Conservation (phyloP, 2,329 filamentous ascomycete genomes). For the Aspergillus sp. region DNA sequence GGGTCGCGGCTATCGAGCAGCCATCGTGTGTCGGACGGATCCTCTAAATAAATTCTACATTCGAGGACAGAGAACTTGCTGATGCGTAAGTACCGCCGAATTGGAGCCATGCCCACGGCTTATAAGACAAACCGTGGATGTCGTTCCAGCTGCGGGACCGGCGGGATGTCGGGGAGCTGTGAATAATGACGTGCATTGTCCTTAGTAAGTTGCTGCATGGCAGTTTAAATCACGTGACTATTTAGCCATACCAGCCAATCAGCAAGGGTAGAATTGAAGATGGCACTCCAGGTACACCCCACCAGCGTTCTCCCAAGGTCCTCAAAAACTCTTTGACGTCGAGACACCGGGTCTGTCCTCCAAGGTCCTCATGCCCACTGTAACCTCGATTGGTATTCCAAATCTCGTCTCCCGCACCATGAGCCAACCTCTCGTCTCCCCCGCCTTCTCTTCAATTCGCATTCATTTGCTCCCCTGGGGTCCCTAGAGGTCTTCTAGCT, state of each 20-base stretch:
- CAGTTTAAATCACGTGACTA: neutral
- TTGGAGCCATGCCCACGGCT: conserved; percentile 68
- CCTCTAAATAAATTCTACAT: conserved; percentile 92
- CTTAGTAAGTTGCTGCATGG: neutral
- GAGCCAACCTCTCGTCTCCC: conserved; percentile 5
- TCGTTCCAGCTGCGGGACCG: neutral
- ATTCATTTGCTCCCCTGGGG: conserved; percentile 9
- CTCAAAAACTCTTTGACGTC: conserved; percentile 29
- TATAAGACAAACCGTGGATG: neutral
- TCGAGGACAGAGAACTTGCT: conserved; percentile 94
- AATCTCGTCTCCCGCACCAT: conserved; percentile 14
- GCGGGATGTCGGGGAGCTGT: neutral
- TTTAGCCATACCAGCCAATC: neutral
- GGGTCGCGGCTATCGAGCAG: conserved; percentile 80
- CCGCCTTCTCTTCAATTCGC: neutral
- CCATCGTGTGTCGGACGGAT: conserved; percentile 75
- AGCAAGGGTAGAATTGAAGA: neutral
- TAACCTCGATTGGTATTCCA: conserved; percentile 6
- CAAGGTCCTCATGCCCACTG: conserved; percentile 33
- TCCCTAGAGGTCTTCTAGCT: neutral
- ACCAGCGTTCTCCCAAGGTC: conserved; percentile 32
- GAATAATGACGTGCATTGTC: neutral
- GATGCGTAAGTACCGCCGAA: conserved; percentile 86
- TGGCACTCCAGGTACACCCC: neutral
- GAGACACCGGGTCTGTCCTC: conserved; percentile 15